phyloP scores from a whole-genome alignment of 2,329 filamentous ascomycete species.

The Immersiporthe knoxdaviesiana region DNA sequence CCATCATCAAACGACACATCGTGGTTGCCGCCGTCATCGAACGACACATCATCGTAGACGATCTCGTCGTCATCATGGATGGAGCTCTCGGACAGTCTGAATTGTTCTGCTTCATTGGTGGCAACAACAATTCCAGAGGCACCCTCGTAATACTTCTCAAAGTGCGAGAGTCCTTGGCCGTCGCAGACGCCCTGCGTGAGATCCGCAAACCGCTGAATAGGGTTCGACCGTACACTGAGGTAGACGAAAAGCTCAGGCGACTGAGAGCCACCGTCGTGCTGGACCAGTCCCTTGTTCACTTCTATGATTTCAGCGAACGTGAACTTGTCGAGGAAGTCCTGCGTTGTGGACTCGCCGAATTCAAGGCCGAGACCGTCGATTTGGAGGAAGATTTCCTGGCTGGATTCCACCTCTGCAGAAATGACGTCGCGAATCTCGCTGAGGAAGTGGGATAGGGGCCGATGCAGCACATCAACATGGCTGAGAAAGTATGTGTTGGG shows the following conservation, averaged over 20 bases:
- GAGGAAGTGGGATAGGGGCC: slow-evolving; percentile 50
- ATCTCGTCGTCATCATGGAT: too few species aligned
- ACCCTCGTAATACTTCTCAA: slow-evolving; percentile 26
- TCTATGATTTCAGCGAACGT: slow-evolving; percentile 28
- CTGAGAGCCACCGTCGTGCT: slow-evolving; percentile 23
- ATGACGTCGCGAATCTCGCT: slow-evolving; percentile 51
- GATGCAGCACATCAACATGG: slow-evolving; percentile 45
- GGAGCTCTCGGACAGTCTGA: slow-evolving; percentile 11
- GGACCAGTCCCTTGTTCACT: slow-evolving; percentile 24
- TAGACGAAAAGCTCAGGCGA: slow-evolving; percentile 25
- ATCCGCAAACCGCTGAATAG: slow-evolving; percentile 23
- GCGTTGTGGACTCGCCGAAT: slow-evolving; percentile 46
- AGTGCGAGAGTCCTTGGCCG: slow-evolving; percentile 26
- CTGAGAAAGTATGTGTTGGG: slow-evolving; percentile 51
- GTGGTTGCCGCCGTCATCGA: too few species aligned
- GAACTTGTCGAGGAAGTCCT: slow-evolving; percentile 24
- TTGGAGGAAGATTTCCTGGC: slow-evolving; percentile 56
- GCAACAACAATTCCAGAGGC: slow-evolving; percentile 13
- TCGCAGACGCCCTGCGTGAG: slow-evolving; percentile 20
- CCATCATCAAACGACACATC: slow-evolving; percentile 9
- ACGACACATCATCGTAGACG: slow-evolving; percentile 11
- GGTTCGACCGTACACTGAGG: slow-evolving; percentile 23
- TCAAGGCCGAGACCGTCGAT: slow-evolving; percentile 57
- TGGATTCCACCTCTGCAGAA: slow-evolving; percentile 46
- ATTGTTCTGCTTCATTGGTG: slow-evolving; percentile 27